Base-by-base conservation (phyloP, 495 filamentous ascomycete species). In the Cercophora samala region DNA sequence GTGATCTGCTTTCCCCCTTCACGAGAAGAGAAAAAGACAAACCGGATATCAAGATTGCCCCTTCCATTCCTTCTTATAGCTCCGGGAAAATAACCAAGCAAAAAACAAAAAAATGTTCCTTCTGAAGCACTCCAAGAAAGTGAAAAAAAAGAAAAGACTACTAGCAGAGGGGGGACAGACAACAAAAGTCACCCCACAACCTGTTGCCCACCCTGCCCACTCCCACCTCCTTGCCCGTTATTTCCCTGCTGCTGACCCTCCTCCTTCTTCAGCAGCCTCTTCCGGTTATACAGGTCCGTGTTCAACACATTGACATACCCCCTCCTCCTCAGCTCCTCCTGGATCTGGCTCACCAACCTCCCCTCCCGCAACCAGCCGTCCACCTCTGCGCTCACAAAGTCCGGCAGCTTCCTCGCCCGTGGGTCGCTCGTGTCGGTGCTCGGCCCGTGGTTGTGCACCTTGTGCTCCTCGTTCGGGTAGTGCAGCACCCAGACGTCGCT, bases 381-480 rank as follows among this genome's bases (percentile, higher is more conserved):
- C 11, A 78, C 76, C 72, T 77, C 70, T 19, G 53, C 68, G 6
- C 59, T 60, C 72, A 78, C 65, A 17, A 55, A 71, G 24, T 42
- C 15, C 23, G 76, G 76, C 72, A 78, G 66, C 63, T 73, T 75
- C 52, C 76, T 58, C 22, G 76, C 76, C 0, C 76, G 22, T 19
- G 76, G 76, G 29, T 78, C 76, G 8, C 69, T 72, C 52, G 69
- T 70, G 65, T 72, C 69, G 66, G 76, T 75, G 54, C 75, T 73
- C 23, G 76, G 76, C 5, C 67, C 68, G 58, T 78, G 76, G 65
- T 78, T 78, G 64, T 78, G 76, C 53, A 66, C 65, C 72, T 75
- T 77, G 68, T 78, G 75, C 66, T 77, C 75, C 63, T 72, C 71
- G 64, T 77, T 77, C 29, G 76, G 73, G 24, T 78, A 78, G 62